Evolutionary conservation across 495 filamentous ascomycete species (phyloP).

Genomic region (Bacidia rubella): DNA sequence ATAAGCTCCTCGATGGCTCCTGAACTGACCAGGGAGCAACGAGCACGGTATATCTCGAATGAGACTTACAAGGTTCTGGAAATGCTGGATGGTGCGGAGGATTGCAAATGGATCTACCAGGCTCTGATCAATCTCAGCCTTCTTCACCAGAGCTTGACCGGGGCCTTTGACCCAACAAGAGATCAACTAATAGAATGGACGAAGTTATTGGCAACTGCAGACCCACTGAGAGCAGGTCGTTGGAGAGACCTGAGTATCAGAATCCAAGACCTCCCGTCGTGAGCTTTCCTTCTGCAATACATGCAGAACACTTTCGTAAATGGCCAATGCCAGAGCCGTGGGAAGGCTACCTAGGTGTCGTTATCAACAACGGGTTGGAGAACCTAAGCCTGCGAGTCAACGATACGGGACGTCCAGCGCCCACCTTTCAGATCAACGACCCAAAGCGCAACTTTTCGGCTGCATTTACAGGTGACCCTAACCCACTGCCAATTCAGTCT

Average conservation of each 20-base stretch:
- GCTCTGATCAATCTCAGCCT: slow-evolving; percentile 50
- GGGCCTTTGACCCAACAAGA: slow-evolving; percentile 14
- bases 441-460: background rate
- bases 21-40: slow-evolving; percentile 45
- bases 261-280: background rate
- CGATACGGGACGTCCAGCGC: too few species aligned
- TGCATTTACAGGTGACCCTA: background rate
- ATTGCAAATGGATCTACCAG: slow-evolving; percentile 72
- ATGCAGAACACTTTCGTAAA: too few species aligned
- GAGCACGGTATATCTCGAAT: slow-evolving; percentile 48
- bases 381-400: too few species aligned
- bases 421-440: too few species aligned
- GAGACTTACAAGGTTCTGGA: slow-evolving; percentile 60
- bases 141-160: slow-evolving; percentile 31
- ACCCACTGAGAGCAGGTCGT: slow-evolving; percentile 44
- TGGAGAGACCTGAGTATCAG: slow-evolving; percentile 14
- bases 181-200: slow-evolving; percentile 46
- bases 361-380: too few species aligned
- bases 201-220: slow-evolving; percentile 45
- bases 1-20: slow-evolving; percentile 44
- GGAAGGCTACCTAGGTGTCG: background rate
- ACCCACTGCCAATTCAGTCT: background rate
- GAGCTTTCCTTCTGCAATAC: too few species aligned
- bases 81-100: slow-evolving; percentile 58
- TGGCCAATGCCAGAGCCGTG: too few species aligned